Percentiles rank a stretch among this genome's conserved stretches.
Evolutionary conservation across 2,329 filamentous ascomycete genomes (phyloP).

Genomic region (Sporothrix luriei): DNA sequence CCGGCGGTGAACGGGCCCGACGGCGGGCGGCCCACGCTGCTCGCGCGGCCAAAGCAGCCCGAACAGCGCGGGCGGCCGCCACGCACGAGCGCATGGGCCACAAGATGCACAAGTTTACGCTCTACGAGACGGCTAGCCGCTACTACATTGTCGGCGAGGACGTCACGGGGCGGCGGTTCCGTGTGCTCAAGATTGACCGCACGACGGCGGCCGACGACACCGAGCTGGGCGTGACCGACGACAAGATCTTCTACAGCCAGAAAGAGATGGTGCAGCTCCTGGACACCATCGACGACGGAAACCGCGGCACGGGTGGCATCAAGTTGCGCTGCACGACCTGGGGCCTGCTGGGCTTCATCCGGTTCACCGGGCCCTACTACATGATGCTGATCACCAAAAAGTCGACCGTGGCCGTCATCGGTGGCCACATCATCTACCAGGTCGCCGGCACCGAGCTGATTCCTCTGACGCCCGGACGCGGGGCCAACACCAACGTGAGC

Average conservation of each 20-base stretch:
- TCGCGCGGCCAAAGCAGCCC: conserved; percentile 19
- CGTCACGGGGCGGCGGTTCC: conserved; percentile 82
- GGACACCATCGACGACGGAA: conserved; percentile 92
- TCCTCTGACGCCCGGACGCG: conserved; percentile 73
- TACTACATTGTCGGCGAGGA: conserved; percentile 96
- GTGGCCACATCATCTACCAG: conserved; percentile 94
- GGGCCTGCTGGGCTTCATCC: conserved; percentile 92
- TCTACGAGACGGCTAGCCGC: conserved; percentile 91
- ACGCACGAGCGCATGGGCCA: conserved; percentile 48
- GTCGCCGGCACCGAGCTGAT: conserved; percentile 92
- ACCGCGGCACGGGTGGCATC: conserved; percentile 85
- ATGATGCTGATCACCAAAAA: conserved; percentile 97
- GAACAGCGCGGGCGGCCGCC: conserved; percentile 21
- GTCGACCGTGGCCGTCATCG: conserved; percentile 92
- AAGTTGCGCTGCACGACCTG: conserved; percentile 87
- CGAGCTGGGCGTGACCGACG: conserved; percentile 84
- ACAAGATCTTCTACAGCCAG: conserved; percentile 91
- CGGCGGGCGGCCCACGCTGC: neutral
- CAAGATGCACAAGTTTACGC: conserved; percentile 93
- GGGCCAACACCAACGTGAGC: neutral
- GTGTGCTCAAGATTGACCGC: conserved; percentile 92
- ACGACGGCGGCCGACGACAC: conserved; percentile 75
- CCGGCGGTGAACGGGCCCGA: neutral
- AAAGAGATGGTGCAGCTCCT: conserved; percentile 92
- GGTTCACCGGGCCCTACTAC: conserved; percentile 94